A percentile compares a stretch with the other conserved stretches of the same genome.
Conservation (phyloP, 139 green algal species). For the Coelastrella sp. region DNA sequence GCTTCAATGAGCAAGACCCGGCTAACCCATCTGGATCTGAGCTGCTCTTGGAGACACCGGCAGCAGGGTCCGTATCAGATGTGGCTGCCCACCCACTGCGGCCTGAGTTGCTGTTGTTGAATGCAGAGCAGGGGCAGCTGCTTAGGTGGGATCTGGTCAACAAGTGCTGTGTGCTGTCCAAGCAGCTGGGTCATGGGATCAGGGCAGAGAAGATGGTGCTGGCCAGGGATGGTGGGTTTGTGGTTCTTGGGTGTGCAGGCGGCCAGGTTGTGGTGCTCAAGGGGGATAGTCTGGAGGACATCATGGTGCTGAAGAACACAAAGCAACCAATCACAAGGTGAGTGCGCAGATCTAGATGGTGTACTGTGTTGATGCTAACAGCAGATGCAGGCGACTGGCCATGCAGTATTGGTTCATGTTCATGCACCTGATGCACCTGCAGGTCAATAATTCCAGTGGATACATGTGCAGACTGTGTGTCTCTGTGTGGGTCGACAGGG, state of each 20-base stretch:
- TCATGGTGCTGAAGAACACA: conserved; percentile 40
- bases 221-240: conserved; percentile 53
- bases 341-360: background rate
- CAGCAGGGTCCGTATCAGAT: conserved; percentile 48
- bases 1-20: conserved; percentile 35
- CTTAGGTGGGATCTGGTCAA: conserved; percentile 63
- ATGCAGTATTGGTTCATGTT: too few relatives aligned
- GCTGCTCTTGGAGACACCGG: conserved; percentile 46
- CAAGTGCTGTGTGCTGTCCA: background rate
- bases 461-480: too few relatives aligned
- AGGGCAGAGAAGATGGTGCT: background rate
- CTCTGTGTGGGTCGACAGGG: background rate
- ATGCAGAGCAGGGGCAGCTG: conserved; percentile 40
- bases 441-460: background rate
- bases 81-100: conserved; percentile 61
- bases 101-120: conserved; percentile 49
- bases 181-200: background rate
- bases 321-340: conserved; percentile 28
- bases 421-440: too few relatives aligned
- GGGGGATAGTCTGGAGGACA: conserved; percentile 58
- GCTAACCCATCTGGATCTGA: background rate
- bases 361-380: background rate
- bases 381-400: background rate
- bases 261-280: conserved; percentile 64
- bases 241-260: conserved; percentile 50